Percentiles rank a stretch among this genome's conserved stretches.
Evolutionary conservation across 75 land plant genomes (phyloP).

Genomic region (Adiantum capillusveneris): DNA sequence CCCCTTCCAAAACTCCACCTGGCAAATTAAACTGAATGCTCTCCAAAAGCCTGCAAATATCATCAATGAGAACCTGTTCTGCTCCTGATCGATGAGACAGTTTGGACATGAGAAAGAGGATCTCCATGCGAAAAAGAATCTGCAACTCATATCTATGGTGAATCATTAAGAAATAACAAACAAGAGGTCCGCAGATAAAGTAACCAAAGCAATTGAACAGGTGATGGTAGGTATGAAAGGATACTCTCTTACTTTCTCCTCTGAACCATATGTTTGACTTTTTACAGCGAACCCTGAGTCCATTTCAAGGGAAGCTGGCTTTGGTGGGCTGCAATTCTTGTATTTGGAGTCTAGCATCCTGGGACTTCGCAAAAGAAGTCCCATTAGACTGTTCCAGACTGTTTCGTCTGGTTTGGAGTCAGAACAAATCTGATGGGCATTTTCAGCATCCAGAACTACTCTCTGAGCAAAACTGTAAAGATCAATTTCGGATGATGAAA

Average conservation of each 20-base stretch:
- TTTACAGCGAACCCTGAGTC: slow-evolving; percentile 3
- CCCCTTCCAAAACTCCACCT: slow-evolving; percentile 61
- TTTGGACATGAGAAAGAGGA: slow-evolving; percentile 34
- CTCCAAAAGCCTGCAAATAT: slow-evolving; percentile 64
- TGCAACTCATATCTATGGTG: slow-evolving; percentile 64
- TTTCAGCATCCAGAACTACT: slow-evolving; percentile 32
- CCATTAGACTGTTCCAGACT: slow-evolving; percentile 27
- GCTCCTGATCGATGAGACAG: slow-evolving; percentile 16
- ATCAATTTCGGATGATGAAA: slow-evolving; percentile 36
- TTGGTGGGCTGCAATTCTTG: slow-evolving; percentile 17
- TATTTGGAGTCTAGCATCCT: slow-evolving; percentile 47
- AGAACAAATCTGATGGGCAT: slow-evolving; percentile 13
- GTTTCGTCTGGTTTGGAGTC: slow-evolving; percentile 6
- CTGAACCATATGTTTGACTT: slow-evolving; percentile 16
- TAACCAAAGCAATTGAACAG: slow-evolving; percentile 3
- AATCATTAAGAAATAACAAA: background rate
- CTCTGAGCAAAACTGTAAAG: slow-evolving; percentile 46
- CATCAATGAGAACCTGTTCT: slow-evolving; percentile 48
- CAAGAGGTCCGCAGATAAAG: no score
- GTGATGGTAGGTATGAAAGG: slow-evolving; percentile 12
- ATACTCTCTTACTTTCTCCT: slow-evolving; percentile 70
- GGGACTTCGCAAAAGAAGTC: slow-evolving; percentile 46
- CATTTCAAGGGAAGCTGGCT: slow-evolving; percentile 1
- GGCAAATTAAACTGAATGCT: slow-evolving; percentile 59
- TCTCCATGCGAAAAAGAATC: slow-evolving; percentile 77